A percentile compares a stretch with the other conserved stretches of the same genome.
These are phyloP conservation scores for Pichia kudriavzevii DNA, from an alignment of 1,139 yeast genomes.

Conservation along the genomic window DNA sequence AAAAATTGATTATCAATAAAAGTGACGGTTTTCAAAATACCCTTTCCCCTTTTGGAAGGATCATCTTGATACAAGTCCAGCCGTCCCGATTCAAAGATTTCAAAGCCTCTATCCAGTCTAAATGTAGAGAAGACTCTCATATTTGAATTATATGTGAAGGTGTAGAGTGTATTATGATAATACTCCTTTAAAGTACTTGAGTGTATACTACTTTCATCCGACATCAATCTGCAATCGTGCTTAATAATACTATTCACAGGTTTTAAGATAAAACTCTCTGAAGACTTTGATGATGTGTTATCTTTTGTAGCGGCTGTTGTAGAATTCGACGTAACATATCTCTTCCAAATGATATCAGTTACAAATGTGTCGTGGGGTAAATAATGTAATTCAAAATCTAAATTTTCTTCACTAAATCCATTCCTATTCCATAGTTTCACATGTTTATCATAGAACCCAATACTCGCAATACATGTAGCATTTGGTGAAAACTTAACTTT, in stretches of 20 bases:
- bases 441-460: slow-evolving; percentile 53
- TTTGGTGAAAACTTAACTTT: slow-evolving; percentile 53
- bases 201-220: slow-evolving; percentile 14
- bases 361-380: slow-evolving; percentile 59
- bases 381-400: slow-evolving; percentile 65
- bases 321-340: slow-evolving; percentile 2
- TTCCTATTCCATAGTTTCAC: slow-evolving; percentile 77
- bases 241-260: slow-evolving; percentile 25
- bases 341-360: slow-evolving; percentile 49
- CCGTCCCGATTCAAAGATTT: slow-evolving; percentile 54
- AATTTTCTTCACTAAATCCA: slow-evolving; percentile 57
- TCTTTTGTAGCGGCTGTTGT: too few relatives aligned
- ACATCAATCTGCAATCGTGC: slow-evolving; percentile 8
- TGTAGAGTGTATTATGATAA: slow-evolving; percentile 46
- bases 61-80: slow-evolving; percentile 35
- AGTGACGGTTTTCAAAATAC: slow-evolving; percentile 33
- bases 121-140: slow-evolving; percentile 70
- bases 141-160: slow-evolving; percentile 47
- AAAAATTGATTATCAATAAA: slow-evolving; percentile 54
- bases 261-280: slow-evolving; percentile 18
- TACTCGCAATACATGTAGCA: slow-evolving; percentile 58
- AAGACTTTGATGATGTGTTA: slow-evolving; percentile 4
- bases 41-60: slow-evolving; percentile 19
- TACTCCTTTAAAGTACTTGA: slow-evolving; percentile 13
- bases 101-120: slow-evolving; percentile 51